A percentile compares a stretch with the other conserved stretches of the same genome.
Conservation (phyloP, 306 rosid species). For the Citrullus amarus region DNA sequence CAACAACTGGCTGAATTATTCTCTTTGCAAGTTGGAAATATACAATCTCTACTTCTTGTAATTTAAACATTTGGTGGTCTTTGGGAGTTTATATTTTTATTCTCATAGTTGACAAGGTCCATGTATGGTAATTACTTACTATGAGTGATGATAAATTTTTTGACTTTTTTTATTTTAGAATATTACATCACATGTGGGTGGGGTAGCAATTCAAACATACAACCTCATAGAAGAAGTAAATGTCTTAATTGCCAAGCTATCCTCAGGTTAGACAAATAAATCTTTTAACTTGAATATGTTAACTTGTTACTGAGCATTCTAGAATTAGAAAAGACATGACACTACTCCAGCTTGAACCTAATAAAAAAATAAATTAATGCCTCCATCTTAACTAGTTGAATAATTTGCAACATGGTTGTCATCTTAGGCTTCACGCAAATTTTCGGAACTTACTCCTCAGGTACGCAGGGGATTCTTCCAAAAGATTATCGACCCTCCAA, state of each 20-base stretch:
- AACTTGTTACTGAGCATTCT: not conserved
- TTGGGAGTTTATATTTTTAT: not conserved
- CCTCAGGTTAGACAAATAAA: not conserved
- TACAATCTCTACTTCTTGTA: not conserved
- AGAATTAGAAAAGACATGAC: not conserved
- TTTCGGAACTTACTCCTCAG: slow-evolving; percentile 31
- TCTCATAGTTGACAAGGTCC: not conserved
- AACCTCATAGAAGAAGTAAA: not conserved
- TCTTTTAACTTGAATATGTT: not conserved
- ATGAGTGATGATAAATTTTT: not conserved
- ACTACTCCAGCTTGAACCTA: not conserved
- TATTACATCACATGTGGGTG: not conserved
- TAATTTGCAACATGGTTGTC: not conserved
- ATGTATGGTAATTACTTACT: not conserved
- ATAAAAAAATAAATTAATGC: not conserved
- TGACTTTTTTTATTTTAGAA: not conserved
- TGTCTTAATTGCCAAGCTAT: not conserved
- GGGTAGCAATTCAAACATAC: not conserved
- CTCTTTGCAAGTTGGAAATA: not conserved
- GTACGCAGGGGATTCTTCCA: slow-evolving; percentile 40
- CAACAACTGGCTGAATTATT: not conserved
- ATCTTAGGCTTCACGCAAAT: not conserved
- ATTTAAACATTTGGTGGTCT: not conserved
- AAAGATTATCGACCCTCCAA: slow-evolving; percentile 59
- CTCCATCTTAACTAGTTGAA: not conserved